These are phyloP conservation scores for Xylariaceae sp. DNA, from an alignment of 2,329 filamentous ascomycete genomes.

Conservation along the genomic window DNA sequence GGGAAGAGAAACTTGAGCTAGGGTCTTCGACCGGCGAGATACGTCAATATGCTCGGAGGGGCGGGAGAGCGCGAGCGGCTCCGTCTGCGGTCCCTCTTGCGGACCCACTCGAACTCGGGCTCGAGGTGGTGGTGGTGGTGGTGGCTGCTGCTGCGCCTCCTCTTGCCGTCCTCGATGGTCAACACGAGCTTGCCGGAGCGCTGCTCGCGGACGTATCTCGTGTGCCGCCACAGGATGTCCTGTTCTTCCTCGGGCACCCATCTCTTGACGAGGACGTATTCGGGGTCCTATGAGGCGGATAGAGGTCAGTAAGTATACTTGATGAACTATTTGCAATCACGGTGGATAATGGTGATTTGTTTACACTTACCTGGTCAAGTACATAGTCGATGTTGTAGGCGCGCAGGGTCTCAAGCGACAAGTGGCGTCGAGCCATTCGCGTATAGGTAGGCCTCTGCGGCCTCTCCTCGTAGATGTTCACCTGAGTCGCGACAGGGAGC, in stretches of 20 bases:
- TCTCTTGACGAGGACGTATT: constrained; percentile 67
- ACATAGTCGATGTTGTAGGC: constrained; percentile 53
- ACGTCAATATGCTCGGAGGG: constrained; percentile 44
- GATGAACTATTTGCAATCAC: too few relatives aligned
- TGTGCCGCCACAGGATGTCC: constrained; percentile 67
- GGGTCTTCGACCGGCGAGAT: constrained; percentile 48
- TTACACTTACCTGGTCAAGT: constrained; percentile 50
- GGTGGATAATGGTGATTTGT: too few relatives aligned
- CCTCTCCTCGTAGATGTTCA: constrained; percentile 12
- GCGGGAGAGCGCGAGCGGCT: constrained; percentile 53
- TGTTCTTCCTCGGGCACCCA: constrained; percentile 69
- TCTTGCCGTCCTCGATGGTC: constrained; percentile 40
- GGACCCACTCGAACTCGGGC: constrained; percentile 50
- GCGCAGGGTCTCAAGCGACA: constrained; percentile 57
- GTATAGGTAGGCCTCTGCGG: constrained; percentile 51
- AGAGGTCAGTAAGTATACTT: too few relatives aligned
- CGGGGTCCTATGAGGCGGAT: constrained; percentile 62
- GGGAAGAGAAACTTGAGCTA: constrained; percentile 29
- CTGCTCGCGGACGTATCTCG: constrained; percentile 56
- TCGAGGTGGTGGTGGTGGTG: constrained; percentile 38
- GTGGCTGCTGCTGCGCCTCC: too few relatives aligned
- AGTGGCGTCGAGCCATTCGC: constrained; percentile 55
- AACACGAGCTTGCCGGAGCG: constrained; percentile 40
- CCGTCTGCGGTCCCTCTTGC: constrained; percentile 51
- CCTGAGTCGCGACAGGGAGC: neutral